Percentiles rank a stretch among this genome's conserved stretches.
Conservation (phyloP, 768 basidiomycete genomes). For the Pleurotus ostreatus region DNA sequence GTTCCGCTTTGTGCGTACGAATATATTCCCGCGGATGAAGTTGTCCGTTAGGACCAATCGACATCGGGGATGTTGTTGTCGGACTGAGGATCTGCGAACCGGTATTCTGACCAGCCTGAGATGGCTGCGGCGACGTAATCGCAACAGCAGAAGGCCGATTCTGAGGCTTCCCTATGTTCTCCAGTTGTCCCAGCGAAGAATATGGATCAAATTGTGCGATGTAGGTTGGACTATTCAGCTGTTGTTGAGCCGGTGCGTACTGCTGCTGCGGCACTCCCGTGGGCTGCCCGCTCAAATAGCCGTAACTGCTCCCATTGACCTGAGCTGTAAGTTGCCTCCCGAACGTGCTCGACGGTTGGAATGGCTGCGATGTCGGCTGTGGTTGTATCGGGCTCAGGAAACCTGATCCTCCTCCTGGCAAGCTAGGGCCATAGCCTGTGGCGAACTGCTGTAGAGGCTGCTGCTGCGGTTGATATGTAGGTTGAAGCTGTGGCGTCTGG, state of each 20-base stretch:
- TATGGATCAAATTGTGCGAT: constrained; percentile 54
- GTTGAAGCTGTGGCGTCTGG: constrained; percentile 34
- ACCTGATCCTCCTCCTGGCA: neutral
- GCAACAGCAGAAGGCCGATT: constrained; percentile 14
- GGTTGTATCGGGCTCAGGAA: neutral
- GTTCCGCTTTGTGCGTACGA: constrained; percentile 56
- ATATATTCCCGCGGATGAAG: constrained; percentile 70
- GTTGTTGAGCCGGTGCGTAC: constrained; percentile 44
- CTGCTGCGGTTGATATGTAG: constrained; percentile 32
- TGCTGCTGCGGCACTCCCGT: constrained; percentile 22
- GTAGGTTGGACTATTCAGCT: constrained; percentile 43
- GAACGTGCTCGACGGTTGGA: constrained; percentile 53
- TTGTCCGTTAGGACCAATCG: constrained; percentile 30
- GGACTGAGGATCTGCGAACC: constrained; percentile 16
- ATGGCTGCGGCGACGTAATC: constrained; percentile 15
- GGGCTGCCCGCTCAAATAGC: constrained; percentile 1
- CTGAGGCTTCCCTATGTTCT: constrained; percentile 18
- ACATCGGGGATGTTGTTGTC: constrained; percentile 19
- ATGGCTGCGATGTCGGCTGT: constrained; percentile 11
- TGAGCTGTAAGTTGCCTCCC: constrained; percentile 46
- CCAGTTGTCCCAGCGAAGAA: constrained; percentile 39
- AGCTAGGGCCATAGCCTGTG: neutral
- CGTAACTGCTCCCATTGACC: constrained; percentile 7
- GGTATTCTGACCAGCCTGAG: constrained; percentile 14
- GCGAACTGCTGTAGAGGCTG: constrained; percentile 26